Percentiles rank a stretch among this genome's conserved stretches.
phyloP scores from a whole-genome alignment of 441 rosid species.

The Kokia cookei region DNA sequence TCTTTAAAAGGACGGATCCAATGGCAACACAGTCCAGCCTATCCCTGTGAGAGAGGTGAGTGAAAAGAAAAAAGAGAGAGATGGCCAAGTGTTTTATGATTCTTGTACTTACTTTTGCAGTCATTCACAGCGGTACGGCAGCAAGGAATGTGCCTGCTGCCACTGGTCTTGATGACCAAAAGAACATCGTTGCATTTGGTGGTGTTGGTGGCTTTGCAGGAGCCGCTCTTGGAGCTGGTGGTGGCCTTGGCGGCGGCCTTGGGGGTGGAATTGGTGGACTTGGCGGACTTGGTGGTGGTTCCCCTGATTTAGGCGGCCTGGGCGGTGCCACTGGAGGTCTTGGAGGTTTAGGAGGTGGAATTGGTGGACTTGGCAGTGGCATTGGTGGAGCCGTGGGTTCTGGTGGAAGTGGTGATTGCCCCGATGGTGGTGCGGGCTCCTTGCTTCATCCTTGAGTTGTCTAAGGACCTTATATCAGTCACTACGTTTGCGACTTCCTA shows the following conservation, averaged over 20 bases:
- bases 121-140: constrained; percentile 16
- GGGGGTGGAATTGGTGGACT: constrained; percentile 28
- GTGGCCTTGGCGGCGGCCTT: constrained; percentile 23
- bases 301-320: constrained; percentile 9
- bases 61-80: background rate
- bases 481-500: background rate
- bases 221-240: constrained; percentile 35
- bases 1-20: constrained; percentile 19
- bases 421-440: background rate
- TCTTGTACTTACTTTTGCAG: constrained; percentile 20
- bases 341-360: constrained; percentile 20
- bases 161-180: constrained; percentile 52
- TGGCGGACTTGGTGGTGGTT: constrained; percentile 33
- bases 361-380: constrained; percentile 16
- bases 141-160: constrained; percentile 27
- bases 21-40: background rate
- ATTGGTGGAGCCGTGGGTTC: background rate
- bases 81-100: constrained; percentile 12
- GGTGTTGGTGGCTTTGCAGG: constrained; percentile 57
- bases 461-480: background rate
- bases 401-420: constrained; percentile 1
- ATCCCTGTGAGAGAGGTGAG: background rate
- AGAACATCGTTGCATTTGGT: constrained; percentile 48
- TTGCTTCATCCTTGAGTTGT: background rate
- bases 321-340: background rate